Evolutionary conservation across 2,329 filamentous ascomycete species (phyloP), one percentile per base, ranked within the genome.

Genomic region (Botrytis byssoidea): DNA sequence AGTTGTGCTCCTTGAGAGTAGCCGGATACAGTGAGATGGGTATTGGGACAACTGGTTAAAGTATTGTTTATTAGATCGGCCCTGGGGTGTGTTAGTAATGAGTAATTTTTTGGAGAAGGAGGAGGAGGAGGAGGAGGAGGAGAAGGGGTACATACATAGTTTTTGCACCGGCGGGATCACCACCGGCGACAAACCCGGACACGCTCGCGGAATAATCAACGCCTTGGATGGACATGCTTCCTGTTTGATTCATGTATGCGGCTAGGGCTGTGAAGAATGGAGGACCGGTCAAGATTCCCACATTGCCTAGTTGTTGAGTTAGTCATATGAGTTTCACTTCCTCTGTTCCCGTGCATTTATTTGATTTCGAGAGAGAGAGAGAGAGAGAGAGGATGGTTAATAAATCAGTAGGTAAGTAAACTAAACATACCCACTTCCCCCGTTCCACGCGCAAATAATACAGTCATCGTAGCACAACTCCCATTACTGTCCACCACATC

Each of bases 131-230:
- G n/a, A 29, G 32, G 46, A 25, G 46, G 12, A 51, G n/a, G n/a
- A 29, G 32, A 8, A 48, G 44, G 46, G 5, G 22, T 16, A n/a
- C 29, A 16, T 72, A 78, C 85, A 88, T 86, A 73, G 80, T 82
- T 57, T 78, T 77, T 70, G 83, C 84, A 9, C 86, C 86, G 5
- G 71, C 79, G 8, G 77, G 75, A 73, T 86, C 85, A 1, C 86
- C 86, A 14, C 85, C 84, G 20, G 80, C 81, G 7, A 86, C 78
- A 75, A 86, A 87, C 0, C 86, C 86, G 2, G 76, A 74, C 25
- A 84, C 74, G 66, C 81, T 80, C 6, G 87, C 88, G 0, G 84
- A 81, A 77, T 89, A 89, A 46, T 85, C 81, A 32, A 89, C 85
- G 61, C 87, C 88, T 80, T 89, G 88, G 18, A 88, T 83, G 4